A percentile compares a stretch with the other conserved stretches of the same genome.
Evolutionary conservation across 2,329 filamentous ascomycete genomes (phyloP).

Genomic region (Xylariaceae sp.): DNA sequence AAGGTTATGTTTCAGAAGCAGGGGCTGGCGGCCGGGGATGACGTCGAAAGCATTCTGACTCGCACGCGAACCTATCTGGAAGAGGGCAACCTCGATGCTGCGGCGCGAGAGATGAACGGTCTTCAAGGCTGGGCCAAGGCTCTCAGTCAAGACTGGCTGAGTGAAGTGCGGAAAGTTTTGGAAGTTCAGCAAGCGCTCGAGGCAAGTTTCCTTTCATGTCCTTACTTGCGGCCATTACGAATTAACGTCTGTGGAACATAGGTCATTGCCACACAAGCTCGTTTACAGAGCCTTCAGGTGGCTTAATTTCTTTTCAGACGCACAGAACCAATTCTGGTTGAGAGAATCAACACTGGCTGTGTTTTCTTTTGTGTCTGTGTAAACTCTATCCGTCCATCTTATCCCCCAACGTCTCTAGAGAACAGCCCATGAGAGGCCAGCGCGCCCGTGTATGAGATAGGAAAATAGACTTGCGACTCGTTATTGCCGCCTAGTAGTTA

Average conservation of each 20-base stretch:
- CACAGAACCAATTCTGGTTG: slow-evolving; percentile 12
- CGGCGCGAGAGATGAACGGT: slow-evolving; percentile 91
- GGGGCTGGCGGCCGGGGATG: slow-evolving; percentile 73
- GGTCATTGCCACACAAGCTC: slow-evolving; percentile 32
- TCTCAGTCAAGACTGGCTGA: slow-evolving; percentile 88
- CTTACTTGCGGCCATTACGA: background rate
- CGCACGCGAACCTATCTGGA: slow-evolving; percentile 86
- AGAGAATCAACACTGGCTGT: slow-evolving; percentile 8
- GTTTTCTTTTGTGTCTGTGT: slow-evolving; percentile 26
- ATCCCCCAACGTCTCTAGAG: slow-evolving; percentile 24
- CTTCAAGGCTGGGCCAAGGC: slow-evolving; percentile 94
- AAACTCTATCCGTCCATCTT: slow-evolving; percentile 23
- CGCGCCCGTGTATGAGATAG: slow-evolving; percentile 36
- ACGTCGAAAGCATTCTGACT: slow-evolving; percentile 90
- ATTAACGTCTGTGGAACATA: slow-evolving; percentile 18
- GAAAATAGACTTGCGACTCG: slow-evolving; percentile 24
- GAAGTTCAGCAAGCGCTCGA: slow-evolving; percentile 96
- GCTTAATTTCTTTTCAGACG: slow-evolving; percentile 22
- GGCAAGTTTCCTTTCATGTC: slow-evolving; percentile 45
- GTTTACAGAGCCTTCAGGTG: slow-evolving; percentile 30
- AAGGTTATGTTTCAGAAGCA: slow-evolving; percentile 97
- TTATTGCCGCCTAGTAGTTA: background rate
- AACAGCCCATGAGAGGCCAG: slow-evolving; percentile 25
- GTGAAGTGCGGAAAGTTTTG: slow-evolving; percentile 83
- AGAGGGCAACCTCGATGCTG: slow-evolving; percentile 86